Conservation (phyloP, 2,329 filamentous ascomycete species). For the Xylogone sp. region DNA sequence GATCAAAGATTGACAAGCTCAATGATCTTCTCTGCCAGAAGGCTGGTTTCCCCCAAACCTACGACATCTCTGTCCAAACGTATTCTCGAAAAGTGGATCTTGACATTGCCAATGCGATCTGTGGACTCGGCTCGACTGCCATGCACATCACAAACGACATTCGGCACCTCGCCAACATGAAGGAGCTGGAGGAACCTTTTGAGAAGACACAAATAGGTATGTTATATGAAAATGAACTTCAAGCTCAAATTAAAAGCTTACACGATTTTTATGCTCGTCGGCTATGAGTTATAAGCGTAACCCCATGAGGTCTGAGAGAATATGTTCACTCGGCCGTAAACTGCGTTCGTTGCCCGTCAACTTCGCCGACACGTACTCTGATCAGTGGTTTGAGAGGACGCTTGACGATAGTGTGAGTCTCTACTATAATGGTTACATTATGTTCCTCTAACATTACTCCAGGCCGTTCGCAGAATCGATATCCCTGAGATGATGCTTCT, state of each 20-base stretch:
- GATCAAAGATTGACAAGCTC: constrained; percentile 46
- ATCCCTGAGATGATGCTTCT: constrained; percentile 66
- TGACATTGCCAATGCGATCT: constrained; percentile 74
- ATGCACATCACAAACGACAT: constrained; percentile 74
- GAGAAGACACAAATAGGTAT: constrained; percentile 56
- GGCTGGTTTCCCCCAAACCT: constrained; percentile 47
- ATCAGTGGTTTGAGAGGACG: constrained; percentile 63
- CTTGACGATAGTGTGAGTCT: constrained; percentile 75
- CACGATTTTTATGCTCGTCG: no score
- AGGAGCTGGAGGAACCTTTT: constrained; percentile 83
- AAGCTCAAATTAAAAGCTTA: no score
- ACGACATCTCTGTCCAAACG: constrained; percentile 57
- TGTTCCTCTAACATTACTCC: no score
- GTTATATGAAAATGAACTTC: no score
- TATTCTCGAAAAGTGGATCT: constrained; percentile 82
- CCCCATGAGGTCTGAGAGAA: constrained; percentile 47
- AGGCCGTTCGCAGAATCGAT: constrained; percentile 56
- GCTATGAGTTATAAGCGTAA: not conserved
- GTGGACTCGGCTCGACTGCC: constrained; percentile 74
- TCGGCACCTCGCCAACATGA: constrained; percentile 67
- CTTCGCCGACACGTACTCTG: constrained; percentile 65
- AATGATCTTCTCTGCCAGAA: constrained; percentile 54
- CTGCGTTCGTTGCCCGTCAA: no score
- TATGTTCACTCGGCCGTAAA: constrained; percentile 39
- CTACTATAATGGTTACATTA: no score